Evolutionary conservation across 495 filamentous ascomycete genomes (phyloP).

Genomic region (Zalerion maritima): DNA sequence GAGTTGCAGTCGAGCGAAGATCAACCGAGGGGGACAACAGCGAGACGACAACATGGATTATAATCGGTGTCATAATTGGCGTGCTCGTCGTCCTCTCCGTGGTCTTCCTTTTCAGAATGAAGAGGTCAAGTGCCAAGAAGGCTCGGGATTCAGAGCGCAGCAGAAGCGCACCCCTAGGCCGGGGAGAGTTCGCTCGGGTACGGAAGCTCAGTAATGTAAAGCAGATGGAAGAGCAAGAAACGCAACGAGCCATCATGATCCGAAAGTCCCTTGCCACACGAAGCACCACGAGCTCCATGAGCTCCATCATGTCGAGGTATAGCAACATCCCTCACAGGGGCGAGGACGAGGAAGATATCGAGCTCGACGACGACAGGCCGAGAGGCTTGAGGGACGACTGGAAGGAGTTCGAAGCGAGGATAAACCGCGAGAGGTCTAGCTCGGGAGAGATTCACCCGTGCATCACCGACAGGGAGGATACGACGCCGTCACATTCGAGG

Average conservation of each 20-base stretch:
- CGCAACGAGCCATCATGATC: constrained; percentile 27
- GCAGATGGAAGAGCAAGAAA: constrained; percentile 18
- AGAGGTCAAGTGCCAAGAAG: constrained; percentile 9
- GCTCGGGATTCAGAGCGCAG: constrained; percentile 2
- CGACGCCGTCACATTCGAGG: no score
- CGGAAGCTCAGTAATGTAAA: constrained; percentile 15
- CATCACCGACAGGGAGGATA: no score
- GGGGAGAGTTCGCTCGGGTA: background rate
- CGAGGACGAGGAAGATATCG: background rate
- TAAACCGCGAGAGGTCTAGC: constrained; percentile 11
- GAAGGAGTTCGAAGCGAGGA: constrained; percentile 20
- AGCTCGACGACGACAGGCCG: background rate
- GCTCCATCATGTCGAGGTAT: no score
- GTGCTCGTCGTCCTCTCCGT: constrained; percentile 11
- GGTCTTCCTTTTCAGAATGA: constrained; percentile 11
- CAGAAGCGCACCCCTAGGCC: background rate
- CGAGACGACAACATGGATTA: no score
- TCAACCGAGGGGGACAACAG: no score
- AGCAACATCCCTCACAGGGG: background rate
- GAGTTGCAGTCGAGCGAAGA: no score
- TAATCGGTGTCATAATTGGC: constrained; percentile 15
- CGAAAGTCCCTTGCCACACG: constrained; percentile 31
- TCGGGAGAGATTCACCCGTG: no score
- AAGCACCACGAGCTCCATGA: constrained; percentile 12
- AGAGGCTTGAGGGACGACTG: constrained; percentile 6